Evolutionary conservation across 257 asterid genomes (phyloP), one percentile per base, ranked within the genome.

Genomic region (Cruciata laevipes): DNA sequence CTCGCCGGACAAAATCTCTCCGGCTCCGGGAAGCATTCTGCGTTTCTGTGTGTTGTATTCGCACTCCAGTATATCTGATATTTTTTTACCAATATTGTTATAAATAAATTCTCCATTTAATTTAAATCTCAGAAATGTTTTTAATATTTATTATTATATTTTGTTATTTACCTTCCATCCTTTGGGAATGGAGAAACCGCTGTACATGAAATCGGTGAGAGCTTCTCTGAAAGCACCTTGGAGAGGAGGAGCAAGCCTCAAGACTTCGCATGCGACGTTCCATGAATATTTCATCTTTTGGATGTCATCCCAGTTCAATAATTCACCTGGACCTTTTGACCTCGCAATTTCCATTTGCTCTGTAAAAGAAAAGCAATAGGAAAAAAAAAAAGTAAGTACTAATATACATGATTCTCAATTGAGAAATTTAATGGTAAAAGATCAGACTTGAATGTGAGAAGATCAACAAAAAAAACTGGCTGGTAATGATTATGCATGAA

Each of bases 81-180:
- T 27, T 27, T 27, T 27, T 27, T 27, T 27, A 27, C 30, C 30
- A 27, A 27, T 27, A 27, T 27, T 27, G 1, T n/a, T n/a, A n/a
- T n/a, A n/a, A n/a, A n/a, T n/a, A n/a, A n/a, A n/a, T 27, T 27
- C 30, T 27, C 30, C 3, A 44, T 44, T 9, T 0, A 44, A 8
- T 3, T 16, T 3, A 44, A 44, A 44, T 44, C 18, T 44, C 18
- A 52, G 25, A 20, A 20, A n/a, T 8, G 4, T 20, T 21, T 55
- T 21, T 55, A 37, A 37, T 37, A 9, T 25, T 20, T 42, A 5
- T 1, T 16, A 18, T 4, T 53, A 8, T 35, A 24, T n/a, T n/a
- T n/a, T n/a, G n/a, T n/a, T n/a, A n/a, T 0, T 63, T 73, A 84
- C 83, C 85, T 85, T 85, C 89, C 91, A 85, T 30, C 89, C 91